Conservation (phyloP, 2,329 filamentous ascomycete species). For the Lachnellula hyalina region DNA sequence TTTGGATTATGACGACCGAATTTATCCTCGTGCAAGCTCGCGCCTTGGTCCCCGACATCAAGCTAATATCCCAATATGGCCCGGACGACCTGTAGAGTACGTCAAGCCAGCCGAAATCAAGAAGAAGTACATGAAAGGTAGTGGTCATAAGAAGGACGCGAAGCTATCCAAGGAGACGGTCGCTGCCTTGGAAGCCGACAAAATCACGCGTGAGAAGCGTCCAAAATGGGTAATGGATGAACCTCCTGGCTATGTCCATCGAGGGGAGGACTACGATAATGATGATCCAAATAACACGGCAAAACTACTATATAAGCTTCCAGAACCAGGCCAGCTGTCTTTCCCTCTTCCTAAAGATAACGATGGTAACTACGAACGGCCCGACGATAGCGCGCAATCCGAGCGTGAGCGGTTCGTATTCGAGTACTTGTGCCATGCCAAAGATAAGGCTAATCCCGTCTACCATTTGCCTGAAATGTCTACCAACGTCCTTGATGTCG, state of each 20-base stretch:
- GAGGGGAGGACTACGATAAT: conserved; percentile 70
- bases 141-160: conserved; percentile 64
- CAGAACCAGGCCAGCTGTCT: conserved; percentile 43
- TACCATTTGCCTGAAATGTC: conserved; percentile 64
- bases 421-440: conserved; percentile 61
- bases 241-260: conserved; percentile 75
- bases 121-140: conserved; percentile 61
- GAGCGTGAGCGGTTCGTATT: conserved; percentile 53
- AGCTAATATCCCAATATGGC: conserved; percentile 79
- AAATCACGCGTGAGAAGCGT: conserved; percentile 69
- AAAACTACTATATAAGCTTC: conserved; percentile 73
- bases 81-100: conserved; percentile 79
- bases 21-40: conserved; percentile 92
- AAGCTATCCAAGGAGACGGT: conserved; percentile 76
- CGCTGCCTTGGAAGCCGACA: conserved; percentile 77
- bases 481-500: conserved; percentile 85
- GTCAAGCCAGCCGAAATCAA: conserved; percentile 85
- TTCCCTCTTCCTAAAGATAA: conserved; percentile 34
- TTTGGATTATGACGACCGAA: conserved; percentile 93
- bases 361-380: conserved; percentile 29
- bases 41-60: conserved; percentile 88
- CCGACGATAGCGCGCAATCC: conserved; percentile 28
- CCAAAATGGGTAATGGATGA: conserved; percentile 94
- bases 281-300: conserved; percentile 72
- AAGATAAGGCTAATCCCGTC: conserved; percentile 54